Evolutionary conservation across 768 basidiomycete species (phyloP).

Genomic region (Suillus alpinus): DNA sequence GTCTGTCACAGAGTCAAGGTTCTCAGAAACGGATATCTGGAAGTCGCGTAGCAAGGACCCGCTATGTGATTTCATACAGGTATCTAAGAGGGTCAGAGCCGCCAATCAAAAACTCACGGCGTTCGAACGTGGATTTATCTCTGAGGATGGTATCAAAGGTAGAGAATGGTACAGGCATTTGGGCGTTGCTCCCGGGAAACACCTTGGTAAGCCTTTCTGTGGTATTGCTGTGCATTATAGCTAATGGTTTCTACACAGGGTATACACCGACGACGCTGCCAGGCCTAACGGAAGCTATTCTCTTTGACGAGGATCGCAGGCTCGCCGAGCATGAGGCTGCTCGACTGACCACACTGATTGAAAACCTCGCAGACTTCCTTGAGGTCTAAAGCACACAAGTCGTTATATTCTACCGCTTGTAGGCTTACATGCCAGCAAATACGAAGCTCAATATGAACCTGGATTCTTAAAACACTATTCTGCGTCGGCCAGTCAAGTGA

Average conservation of each 20-base stretch:
- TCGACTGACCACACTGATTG: conserved; percentile 54
- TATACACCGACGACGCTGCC: conserved; percentile 87
- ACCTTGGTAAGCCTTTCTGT: conserved; percentile 54
- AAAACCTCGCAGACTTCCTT: conserved; percentile 43
- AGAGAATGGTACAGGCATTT: conserved; percentile 87
- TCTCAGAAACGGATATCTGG: conserved; percentile 9
- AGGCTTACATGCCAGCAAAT: not conserved
- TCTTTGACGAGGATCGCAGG: conserved; percentile 61
- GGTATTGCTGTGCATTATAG: not conserved
- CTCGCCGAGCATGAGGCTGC: conserved; percentile 59
- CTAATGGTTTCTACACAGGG: conserved; percentile 37
- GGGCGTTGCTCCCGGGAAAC: conserved; percentile 84
- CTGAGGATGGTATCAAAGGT: conserved; percentile 70
- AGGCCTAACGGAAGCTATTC: conserved; percentile 73
- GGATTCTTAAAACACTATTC: not conserved
- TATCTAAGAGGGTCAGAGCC: conserved; percentile 53
- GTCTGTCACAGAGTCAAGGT: not conserved
- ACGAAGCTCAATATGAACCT: not conserved
- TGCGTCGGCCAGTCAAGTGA: not conserved
- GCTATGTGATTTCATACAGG: conserved; percentile 48
- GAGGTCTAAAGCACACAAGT: not conserved
- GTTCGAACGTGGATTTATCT: conserved; percentile 82
- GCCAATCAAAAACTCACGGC: conserved; percentile 65
- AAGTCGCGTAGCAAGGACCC: conserved; percentile 27
- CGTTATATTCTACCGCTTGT: not conserved